phyloP scores from a whole-genome alignment of 139 green algal species.

The Astrephomene gubernaculifera region DNA sequence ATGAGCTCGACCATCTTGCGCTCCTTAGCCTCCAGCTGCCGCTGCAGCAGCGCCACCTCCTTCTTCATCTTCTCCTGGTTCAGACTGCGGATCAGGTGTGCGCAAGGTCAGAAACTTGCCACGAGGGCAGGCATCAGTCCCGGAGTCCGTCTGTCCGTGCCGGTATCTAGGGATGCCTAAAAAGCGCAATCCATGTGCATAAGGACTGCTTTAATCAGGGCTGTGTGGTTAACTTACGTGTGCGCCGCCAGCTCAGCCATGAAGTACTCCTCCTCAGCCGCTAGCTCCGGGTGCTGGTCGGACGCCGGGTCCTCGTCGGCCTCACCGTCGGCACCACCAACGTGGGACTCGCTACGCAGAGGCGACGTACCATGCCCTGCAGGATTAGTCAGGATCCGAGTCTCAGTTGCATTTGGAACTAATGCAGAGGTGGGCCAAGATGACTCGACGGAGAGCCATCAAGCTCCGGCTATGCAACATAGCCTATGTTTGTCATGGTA shows the following conservation, averaged over 20 bases:
- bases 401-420: no score
- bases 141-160: no score
- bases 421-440: no score
- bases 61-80: slow-evolving; percentile 64
- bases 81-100: slow-evolving; percentile 45
- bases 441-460: no score
- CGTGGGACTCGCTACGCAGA: no score
- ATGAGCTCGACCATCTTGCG: slow-evolving; percentile 63
- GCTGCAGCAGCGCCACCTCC: slow-evolving; percentile 57
- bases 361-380: no score
- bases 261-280: slow-evolving; percentile 49
- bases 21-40: slow-evolving; percentile 69
- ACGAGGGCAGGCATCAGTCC: not conserved
- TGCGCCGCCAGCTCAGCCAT: slow-evolving; percentile 60
- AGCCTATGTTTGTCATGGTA: no score
- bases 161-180: no score
- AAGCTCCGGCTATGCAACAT: no score
- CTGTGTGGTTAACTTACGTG: slow-evolving; percentile 36
- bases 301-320: not conserved
- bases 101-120: no score
- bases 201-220: not conserved
- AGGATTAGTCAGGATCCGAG: no score
- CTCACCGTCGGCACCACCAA: not conserved
- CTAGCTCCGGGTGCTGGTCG: slow-evolving; percentile 2
- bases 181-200: not conserved